Base-by-base conservation (phyloP, 192 early-diverging fungal species). In the Coemansia sp. region DNA sequence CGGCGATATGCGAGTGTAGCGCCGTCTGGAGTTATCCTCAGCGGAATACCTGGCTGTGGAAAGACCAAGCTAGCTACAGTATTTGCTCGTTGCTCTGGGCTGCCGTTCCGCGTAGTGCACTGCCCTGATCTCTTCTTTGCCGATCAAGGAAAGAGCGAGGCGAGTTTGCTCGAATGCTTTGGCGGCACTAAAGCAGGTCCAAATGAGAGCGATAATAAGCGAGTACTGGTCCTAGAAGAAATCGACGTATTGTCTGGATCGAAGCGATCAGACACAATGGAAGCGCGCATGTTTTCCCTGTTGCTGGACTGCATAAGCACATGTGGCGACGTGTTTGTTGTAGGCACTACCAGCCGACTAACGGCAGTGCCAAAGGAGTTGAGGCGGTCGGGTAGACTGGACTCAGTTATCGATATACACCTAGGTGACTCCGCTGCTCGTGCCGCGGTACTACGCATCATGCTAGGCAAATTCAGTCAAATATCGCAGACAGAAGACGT, bases 61-160 rank as follows among this genome's bases (percentile, higher is more conserved):
- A 84, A 84, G 63, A 79, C 73, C 29, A 73, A 69, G 60, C 72
- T 85, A 52, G 79, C 79, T 3, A 27, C 36, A 12, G 24, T 55
- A 33, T 85, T 85, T 71, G 78, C 70, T 4, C 62, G 62, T 53
- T 57, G 52, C 63, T 58, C 69, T 22, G 75, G 68, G 29, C 44
- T 65, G 39, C 47, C 65, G 9, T 72, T 71, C 58, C 69, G 67
- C 0, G 50, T 66, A 43, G 66, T 85, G n/a, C 72, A 70, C 31
- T 85, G 83, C 22, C 79, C 83, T 11, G 75, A 85, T 38, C 62
- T 85, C 3, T 85, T 81, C 66, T 67, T 66, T 1, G 75, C 79
- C 0, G 79, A 80, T 29, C 75, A 85, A 36, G 83, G 83, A 22
- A 71, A 72, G 58, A 80, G 78, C 62, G 83, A 85, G 43, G 64